A percentile compares a stretch with the other conserved stretches of the same genome.
phyloP scores from a whole-genome alignment of 768 basidiomycete genomes.

The Gloeopeniophorella convolvens region DNA sequence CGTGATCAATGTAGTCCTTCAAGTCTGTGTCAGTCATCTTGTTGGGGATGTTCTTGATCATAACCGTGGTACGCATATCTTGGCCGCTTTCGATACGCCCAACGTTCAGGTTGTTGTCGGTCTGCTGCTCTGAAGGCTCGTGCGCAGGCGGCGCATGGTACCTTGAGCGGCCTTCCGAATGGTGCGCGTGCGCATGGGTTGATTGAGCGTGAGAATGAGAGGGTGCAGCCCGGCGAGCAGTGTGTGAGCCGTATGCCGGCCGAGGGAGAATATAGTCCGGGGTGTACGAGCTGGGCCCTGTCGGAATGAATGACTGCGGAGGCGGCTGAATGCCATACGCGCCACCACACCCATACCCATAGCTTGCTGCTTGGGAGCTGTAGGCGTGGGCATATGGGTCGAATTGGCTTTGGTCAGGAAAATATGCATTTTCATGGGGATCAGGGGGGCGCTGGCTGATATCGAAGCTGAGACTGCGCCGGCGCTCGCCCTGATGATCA shows the following conservation, averaged over 20 bases:
- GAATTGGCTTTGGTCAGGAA: neutral
- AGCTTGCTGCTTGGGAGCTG: neutral
- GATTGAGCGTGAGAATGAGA: conserved; percentile 6
- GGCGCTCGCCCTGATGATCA: conserved; percentile 15
- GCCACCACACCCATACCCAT: conserved; percentile 3
- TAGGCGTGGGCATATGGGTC: neutral
- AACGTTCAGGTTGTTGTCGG: conserved; percentile 59
- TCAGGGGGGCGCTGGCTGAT: conserved; percentile 1
- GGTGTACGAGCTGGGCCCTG: conserved; percentile 9
- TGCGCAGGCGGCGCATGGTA: conserved; percentile 9
- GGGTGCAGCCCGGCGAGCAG: conserved; percentile 5
- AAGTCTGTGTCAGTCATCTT: conserved; percentile 80
- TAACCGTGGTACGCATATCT: conserved; percentile 79
- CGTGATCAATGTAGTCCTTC: conserved; percentile 57
- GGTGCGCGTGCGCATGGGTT: conserved; percentile 22
- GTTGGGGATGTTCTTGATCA: conserved; percentile 92
- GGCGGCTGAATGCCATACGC: conserved; percentile 4
- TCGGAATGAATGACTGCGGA: conserved; percentile 16
- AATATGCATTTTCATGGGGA: neutral
- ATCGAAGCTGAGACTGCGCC: conserved; percentile 21
- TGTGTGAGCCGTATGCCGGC: conserved; percentile 9
- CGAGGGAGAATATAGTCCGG: conserved; percentile 17
- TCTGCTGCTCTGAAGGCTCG: conserved; percentile 22
- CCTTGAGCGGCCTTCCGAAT: conserved; percentile 14
- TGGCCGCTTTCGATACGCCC: conserved; percentile 66